Evolutionary conservation across 2,329 filamentous ascomycete species (phyloP).

Genomic region (Colletotrichum simmondsii): DNA sequence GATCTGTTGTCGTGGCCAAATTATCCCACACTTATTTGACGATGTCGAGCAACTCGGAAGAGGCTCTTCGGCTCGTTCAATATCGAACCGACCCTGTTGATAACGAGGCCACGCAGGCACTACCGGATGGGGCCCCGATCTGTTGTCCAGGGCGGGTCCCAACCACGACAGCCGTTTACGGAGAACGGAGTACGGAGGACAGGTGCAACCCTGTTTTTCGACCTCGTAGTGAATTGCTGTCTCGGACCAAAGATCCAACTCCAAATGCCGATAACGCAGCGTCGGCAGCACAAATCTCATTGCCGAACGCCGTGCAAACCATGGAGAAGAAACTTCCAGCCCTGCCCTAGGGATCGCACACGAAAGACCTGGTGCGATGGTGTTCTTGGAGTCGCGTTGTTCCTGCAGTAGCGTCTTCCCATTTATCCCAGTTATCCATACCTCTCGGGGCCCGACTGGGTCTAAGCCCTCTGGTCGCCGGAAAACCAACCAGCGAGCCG

Average conservation of each 20-base stretch:
- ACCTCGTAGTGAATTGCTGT: background rate
- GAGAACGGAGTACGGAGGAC: too few relatives aligned
- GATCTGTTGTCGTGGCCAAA: background rate
- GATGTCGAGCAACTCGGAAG: background rate
- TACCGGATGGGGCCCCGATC: slow-evolving; percentile 20
- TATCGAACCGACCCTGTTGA: slow-evolving; percentile 16
- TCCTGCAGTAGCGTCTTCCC: slow-evolving; percentile 32
- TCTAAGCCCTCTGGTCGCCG: slow-evolving; percentile 13
- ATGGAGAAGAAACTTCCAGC: background rate
- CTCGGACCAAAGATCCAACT: background rate
- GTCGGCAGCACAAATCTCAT: slow-evolving; percentile 8
- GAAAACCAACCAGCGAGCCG: slow-evolving; percentile 21
- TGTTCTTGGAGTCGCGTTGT: slow-evolving; percentile 21
- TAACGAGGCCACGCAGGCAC: slow-evolving; percentile 12
- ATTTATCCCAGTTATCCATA: slow-evolving; percentile 13
- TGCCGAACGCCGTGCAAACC: background rate
- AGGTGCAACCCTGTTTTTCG: slow-evolving; percentile 8
- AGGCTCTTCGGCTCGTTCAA: background rate
- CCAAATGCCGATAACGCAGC: background rate
- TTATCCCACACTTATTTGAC: background rate
- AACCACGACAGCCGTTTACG: background rate
- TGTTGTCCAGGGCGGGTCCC: slow-evolving; percentile 5
- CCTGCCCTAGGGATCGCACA: background rate
- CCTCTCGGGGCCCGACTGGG: slow-evolving; percentile 12
- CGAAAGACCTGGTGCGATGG: slow-evolving; percentile 20